Conservation (phyloP, 2,329 filamentous ascomycete species). For the Eutypella sp. region DNA sequence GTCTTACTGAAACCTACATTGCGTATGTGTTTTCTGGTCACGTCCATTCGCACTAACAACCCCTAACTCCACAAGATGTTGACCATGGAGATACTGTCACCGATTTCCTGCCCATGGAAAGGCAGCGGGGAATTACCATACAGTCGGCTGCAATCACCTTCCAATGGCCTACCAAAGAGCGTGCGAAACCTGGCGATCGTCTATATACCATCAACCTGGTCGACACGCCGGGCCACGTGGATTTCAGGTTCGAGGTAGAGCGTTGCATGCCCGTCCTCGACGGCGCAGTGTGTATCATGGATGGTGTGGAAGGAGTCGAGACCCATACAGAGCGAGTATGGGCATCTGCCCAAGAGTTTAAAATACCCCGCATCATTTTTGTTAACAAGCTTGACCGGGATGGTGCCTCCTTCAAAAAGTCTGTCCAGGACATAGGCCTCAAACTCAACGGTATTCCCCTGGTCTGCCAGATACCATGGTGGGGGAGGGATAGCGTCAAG, state of each 20-base stretch:
- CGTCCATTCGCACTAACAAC: constrained; percentile 1
- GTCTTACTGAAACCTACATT: constrained; percentile 20
- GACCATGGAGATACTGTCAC: constrained; percentile 96
- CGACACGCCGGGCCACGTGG: constrained; percentile 93
- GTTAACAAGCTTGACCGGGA: constrained; percentile 84
- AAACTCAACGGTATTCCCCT: constrained; percentile 80
- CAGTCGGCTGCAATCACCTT: constrained; percentile 97
- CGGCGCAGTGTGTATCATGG: constrained; percentile 86
- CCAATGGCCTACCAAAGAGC: constrained; percentile 64
- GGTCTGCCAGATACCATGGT: constrained; percentile 94
- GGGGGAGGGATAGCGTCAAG: constrained; percentile 72
- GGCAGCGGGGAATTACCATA: constrained; percentile 91
- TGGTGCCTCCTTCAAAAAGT: constrained; percentile 76
- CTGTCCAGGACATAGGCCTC: constrained; percentile 78
- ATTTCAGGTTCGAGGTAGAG: constrained; percentile 95
- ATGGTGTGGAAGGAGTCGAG: constrained; percentile 90
- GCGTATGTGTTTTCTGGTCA: background rate
- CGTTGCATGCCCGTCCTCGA: constrained; percentile 84
- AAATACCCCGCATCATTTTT: constrained; percentile 76
- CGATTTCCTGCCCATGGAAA: constrained; percentile 90
- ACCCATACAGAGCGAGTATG: constrained; percentile 97
- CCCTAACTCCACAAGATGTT: constrained; percentile 64
- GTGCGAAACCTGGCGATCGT: constrained; percentile 19
- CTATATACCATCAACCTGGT: constrained; percentile 74
- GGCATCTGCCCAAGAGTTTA: constrained; percentile 80